Base-by-base conservation (phyloP, 2,329 filamentous ascomycete genomes). In the Mariannaea elegans region DNA sequence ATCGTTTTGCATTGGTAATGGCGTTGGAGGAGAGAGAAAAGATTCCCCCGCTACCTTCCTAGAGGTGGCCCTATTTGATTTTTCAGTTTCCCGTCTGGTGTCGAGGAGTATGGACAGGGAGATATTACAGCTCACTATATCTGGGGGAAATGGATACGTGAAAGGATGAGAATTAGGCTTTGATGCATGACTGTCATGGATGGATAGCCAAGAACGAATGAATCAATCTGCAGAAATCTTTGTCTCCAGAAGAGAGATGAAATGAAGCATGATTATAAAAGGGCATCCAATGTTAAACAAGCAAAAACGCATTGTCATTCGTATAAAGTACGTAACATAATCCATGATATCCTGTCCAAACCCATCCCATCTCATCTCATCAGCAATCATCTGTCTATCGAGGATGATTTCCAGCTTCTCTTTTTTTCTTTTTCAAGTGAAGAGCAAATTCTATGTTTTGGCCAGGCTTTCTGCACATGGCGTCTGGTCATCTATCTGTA, bases 21-120 rank as follows among this genome's bases (percentile, higher is more conserved):
- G 68, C 68, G 68, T 70, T 70, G 56, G 65, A 69, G 66, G 68
- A 66, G 59, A 68, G 54, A 65, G 50, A 70, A 69, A 70, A 59
- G 66, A 74, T 72, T 73, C 66, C 73, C 73, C 67, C 62, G 41
- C 48, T 62, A 56, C 59, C 51, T 55, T 29, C 62, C 48, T 50
- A 31, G 50, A 61, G 63, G 65, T 63, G 65, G 59, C 59, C 58
- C 23, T 54, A 48, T 54, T 58, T 47, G 48, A 41, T 70, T 69
- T 66, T 53, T 36, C 29, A 21, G 56, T 63, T 51, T 27, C 7
- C 62, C 18, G 16, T 34, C 9, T 27, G 27, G 32, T 32, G 38
- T 50, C 45, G 41, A n/a, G 51, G 45, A 59, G 38, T 44, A 48
- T 39, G 34, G 24, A 24, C 23, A 23, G 45, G 34, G 41, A 24